Evolutionary conservation across 2,329 filamentous ascomycete species (phyloP).

Genomic region (Microsporum audouinii): DNA sequence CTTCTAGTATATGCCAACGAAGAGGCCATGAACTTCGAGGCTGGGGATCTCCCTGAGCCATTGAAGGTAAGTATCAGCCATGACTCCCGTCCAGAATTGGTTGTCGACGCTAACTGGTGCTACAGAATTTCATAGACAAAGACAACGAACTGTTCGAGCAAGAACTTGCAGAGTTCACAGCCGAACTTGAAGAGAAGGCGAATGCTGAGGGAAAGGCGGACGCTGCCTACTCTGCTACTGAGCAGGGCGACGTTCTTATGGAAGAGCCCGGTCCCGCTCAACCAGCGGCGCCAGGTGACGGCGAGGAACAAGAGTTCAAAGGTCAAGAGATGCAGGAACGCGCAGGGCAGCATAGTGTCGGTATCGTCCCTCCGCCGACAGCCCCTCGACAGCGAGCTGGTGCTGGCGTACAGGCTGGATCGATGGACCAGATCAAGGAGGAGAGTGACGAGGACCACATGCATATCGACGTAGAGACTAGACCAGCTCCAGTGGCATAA

Average conservation of each 20-base stretch:
- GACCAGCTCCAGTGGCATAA: not conserved
- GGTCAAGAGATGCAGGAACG: slow-evolving; percentile 3
- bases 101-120: slow-evolving; percentile 5
- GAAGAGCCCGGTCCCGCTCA: not conserved
- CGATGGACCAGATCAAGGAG: slow-evolving; percentile 6
- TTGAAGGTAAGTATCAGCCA: slow-evolving; percentile 25
- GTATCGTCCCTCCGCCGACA: not conserved
- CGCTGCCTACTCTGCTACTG: not conserved
- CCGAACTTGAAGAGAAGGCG: not conserved
- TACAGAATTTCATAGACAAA: slow-evolving; percentile 37
- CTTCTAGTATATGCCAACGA: slow-evolving; percentile 51
- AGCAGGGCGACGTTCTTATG: not conserved
- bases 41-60: slow-evolving; percentile 23
- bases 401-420: not conserved
- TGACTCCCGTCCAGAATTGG: no score
- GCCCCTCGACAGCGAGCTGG: not conserved
- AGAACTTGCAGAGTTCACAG: slow-evolving; percentile 23
- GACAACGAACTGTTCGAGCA: slow-evolving; percentile 37
- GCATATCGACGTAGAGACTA: slow-evolving; percentile 4
- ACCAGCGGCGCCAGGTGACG: not conserved
- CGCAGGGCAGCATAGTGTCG: not conserved
- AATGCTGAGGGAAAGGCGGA: not conserved
- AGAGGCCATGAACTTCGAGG: slow-evolving; percentile 29
- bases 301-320: not conserved
- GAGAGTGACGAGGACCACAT: not conserved